Evolutionary conservation across 2,329 filamentous ascomycete genomes (phyloP).

Genomic region (Penicillium sp.): DNA sequence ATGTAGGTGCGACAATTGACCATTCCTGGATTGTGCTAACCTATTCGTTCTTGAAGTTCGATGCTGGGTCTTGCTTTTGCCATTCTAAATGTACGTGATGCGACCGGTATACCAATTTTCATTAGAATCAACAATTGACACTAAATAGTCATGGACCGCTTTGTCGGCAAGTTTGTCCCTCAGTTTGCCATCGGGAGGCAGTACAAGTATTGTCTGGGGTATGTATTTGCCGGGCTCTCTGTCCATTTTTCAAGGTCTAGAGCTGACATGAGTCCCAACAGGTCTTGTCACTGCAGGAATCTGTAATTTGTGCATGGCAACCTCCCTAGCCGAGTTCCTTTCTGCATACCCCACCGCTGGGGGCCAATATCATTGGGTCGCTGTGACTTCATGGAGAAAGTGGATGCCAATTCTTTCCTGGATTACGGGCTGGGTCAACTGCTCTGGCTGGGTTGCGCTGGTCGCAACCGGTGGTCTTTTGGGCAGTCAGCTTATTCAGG

Average conservation of each 20-base stretch:
- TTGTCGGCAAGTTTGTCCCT: constrained; percentile 58
- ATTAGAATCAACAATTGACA: constrained; percentile 4
- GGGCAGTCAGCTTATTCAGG: constrained; percentile 64
- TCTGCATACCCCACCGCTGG: constrained; percentile 62
- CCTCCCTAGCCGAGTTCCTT: constrained; percentile 68
- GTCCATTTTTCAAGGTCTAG: not conserved
- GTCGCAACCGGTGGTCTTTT: constrained; percentile 67
- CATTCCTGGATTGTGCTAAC: constrained; percentile 10
- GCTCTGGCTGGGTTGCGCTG: constrained; percentile 67
- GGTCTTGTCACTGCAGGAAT: constrained; percentile 58
- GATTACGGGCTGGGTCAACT: constrained; percentile 67
- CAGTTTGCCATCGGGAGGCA: constrained; percentile 68
- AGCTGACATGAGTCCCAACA: constrained; percentile 10
- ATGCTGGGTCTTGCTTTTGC: constrained; percentile 64
- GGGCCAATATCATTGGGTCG: constrained; percentile 71
- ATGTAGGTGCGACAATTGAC: constrained; percentile 34
- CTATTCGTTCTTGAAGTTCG: constrained; percentile 33
- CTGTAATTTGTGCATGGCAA: constrained; percentile 68
- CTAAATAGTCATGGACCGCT: constrained; percentile 57
- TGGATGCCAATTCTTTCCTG: constrained; percentile 65
- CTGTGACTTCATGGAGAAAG: constrained; percentile 54
- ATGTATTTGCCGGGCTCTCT: constrained; percentile 2
- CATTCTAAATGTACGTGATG: constrained; percentile 52
- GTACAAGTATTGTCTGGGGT: constrained; percentile 73
- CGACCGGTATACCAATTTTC: not conserved